Evolutionary conservation across 2,329 filamentous ascomycete species (phyloP).

Genomic region (Dothidotthia symphoricarpi): DNA sequence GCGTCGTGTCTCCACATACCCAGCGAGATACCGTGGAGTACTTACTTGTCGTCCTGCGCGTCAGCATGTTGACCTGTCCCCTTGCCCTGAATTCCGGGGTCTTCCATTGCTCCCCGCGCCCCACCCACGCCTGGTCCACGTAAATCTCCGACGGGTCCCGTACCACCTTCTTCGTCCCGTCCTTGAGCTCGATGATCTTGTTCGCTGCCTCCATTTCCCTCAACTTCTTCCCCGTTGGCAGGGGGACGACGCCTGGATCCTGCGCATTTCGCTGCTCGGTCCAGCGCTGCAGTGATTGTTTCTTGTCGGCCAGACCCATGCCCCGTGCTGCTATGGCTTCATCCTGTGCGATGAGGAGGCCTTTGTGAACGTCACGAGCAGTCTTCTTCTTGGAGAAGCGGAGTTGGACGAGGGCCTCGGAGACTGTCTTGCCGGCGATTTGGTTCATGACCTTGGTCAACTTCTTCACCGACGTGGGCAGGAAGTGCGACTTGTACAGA

Average conservation of each 20-base stretch:
- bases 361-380: conserved; percentile 73
- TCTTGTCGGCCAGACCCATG: conserved; percentile 67
- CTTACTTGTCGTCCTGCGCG: conserved; percentile 73
- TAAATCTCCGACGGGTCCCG: conserved; percentile 79
- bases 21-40: conserved; percentile 23
- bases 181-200: conserved; percentile 63
- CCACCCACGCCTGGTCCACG: conserved; percentile 90
- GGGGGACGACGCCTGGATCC: conserved; percentile 1
- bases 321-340: conserved; percentile 74
- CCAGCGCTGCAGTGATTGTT: conserved; percentile 21
- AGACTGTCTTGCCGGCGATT: conserved; percentile 88
- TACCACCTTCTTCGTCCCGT: conserved; percentile 70
- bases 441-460: conserved; percentile 80
- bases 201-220: conserved; percentile 41
- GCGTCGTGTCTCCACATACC: not conserved
- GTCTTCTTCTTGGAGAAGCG: conserved; percentile 92
- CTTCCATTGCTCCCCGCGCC: conserved; percentile 56
- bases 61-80: conserved; percentile 66
- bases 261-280: conserved; percentile 13
- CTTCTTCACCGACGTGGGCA: conserved; percentile 91
- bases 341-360: conserved; percentile 78
- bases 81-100: conserved; percentile 71
- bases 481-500: conserved; percentile 63
- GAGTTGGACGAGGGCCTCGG: conserved; percentile 94
- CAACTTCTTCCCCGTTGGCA: conserved; percentile 8